Conservation (phyloP, 208 protist species). For the Trypanosomatidae sp. region DNA sequence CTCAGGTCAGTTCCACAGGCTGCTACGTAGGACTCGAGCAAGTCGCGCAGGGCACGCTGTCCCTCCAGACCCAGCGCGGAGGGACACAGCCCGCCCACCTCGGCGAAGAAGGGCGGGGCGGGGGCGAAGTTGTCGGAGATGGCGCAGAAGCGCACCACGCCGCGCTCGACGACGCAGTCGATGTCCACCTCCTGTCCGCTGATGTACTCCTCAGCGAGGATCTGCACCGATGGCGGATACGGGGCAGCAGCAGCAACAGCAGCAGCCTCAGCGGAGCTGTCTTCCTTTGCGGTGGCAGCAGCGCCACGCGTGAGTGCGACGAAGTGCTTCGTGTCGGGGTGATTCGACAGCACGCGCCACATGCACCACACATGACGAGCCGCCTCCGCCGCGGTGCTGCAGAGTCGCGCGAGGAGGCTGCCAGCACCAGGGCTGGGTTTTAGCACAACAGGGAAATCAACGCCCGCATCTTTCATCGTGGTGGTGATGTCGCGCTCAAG, state of each 20-base stretch:
- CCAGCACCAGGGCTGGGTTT: conserved; percentile 83
- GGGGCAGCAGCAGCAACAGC: too few species aligned
- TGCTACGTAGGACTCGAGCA: conserved; percentile 46
- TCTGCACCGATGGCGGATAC: conserved; percentile 24
- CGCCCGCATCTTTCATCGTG: background rate
- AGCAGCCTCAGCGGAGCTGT: too few species aligned
- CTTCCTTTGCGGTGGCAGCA: background rate
- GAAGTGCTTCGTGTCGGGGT: conserved; percentile 58
- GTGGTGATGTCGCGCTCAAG: background rate
- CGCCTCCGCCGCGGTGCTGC: conserved; percentile 42
- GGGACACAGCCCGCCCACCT: conserved; percentile 69
- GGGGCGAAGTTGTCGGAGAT: conserved; percentile 82
- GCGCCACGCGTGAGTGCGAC: conserved; percentile 14
- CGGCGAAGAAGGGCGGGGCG: conserved; percentile 63
- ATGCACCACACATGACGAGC: conserved; percentile 40
- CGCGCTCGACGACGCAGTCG: conserved; percentile 71
- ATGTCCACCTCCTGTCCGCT: conserved; percentile 82
- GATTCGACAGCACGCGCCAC: conserved; percentile 36
- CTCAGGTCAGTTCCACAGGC: conserved; percentile 35
- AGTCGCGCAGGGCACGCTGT: conserved; percentile 40
- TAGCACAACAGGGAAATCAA: conserved; percentile 61
- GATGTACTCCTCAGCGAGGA: conserved; percentile 81
- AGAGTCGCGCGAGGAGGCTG: conserved; percentile 52
- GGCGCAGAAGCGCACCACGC: conserved; percentile 49
- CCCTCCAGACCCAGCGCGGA: conserved; percentile 21